These are phyloP conservation scores for Entomortierella beljakovae DNA, from an alignment of 192 early-diverging fungal genomes.

Conservation along the genomic window DNA sequence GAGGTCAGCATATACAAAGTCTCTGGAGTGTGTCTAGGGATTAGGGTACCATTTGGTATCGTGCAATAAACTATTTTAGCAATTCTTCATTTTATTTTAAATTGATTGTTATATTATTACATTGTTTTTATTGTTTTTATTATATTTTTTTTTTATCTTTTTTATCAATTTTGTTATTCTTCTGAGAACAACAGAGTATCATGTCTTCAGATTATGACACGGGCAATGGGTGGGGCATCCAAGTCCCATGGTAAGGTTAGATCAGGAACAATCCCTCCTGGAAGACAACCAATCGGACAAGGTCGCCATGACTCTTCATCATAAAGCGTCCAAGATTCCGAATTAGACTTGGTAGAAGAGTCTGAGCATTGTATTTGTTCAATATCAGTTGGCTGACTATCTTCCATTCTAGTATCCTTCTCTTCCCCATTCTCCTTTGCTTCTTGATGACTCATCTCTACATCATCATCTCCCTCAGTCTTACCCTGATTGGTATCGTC, in stretches of 20 bases:
- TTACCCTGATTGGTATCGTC: not conserved
- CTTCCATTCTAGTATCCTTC: not conserved
- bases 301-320: constrained; percentile 31
- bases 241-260: constrained; percentile 41
- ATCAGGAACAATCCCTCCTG: constrained; percentile 47
- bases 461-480: not conserved
- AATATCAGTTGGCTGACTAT: not conserved
- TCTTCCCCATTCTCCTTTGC: too few relatives aligned
- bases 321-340: constrained; percentile 29
- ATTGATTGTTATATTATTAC: too few relatives aligned
- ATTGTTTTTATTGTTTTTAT: too few relatives aligned
- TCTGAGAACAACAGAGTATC: too few relatives aligned
- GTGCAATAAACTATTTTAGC: too few relatives aligned
- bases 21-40: too few relatives aligned
- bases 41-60: too few relatives aligned
- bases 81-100: too few relatives aligned
- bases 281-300: constrained; percentile 46
- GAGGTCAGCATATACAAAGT: too few relatives aligned
- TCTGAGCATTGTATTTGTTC: not conserved
- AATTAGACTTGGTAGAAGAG: not conserved
- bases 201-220: constrained; percentile 17
- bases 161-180: too few relatives aligned
- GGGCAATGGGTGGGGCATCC: constrained; percentile 41
- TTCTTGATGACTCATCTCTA: too few relatives aligned
- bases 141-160: too few relatives aligned